phyloP scores from a whole-genome alignment of 2,329 filamentous ascomycete genomes.

The Tolypocladium nubicola region DNA sequence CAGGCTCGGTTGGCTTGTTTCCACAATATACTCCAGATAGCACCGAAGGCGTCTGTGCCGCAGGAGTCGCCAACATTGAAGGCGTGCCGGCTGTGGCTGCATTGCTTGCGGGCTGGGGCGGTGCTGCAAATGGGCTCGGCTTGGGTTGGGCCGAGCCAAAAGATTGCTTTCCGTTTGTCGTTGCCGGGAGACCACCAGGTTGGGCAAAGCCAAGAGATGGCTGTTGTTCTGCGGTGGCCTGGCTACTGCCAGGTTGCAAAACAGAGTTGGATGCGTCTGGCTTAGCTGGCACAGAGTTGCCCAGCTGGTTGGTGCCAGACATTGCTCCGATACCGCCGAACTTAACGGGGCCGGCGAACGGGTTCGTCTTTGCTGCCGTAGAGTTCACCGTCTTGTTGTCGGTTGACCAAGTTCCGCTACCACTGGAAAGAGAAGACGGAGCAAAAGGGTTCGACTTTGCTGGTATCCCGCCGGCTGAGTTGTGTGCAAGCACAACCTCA shows the following conservation, averaged over 20 bases:
- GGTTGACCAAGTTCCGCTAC: neutral
- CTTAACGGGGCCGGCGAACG: neutral
- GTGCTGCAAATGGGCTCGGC: constrained; percentile 12
- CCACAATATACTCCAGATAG: neutral
- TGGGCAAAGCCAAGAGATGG: neutral
- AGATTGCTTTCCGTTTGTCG: neutral
- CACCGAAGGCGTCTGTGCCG: constrained; percentile 1
- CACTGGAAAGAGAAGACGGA: neutral
- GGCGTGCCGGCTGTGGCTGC: constrained; percentile 1
- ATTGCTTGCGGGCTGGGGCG: constrained; percentile 5
- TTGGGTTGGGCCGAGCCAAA: constrained; percentile 1
- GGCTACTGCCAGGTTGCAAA: neutral
- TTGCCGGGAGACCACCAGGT: neutral
- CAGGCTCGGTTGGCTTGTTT: neutral
- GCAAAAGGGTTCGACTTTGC: constrained; percentile 4
- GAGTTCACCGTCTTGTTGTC: neutral
- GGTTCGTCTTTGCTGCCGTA: neutral
- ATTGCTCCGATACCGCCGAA: neutral
- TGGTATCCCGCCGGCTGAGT: neutral
- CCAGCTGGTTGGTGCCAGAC: neutral
- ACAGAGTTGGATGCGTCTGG: neutral
- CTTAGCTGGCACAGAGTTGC: neutral
- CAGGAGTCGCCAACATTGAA: neutral
- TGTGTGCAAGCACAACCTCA: neutral
- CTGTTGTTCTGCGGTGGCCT: neutral